Base-by-base conservation (phyloP, 768 basidiomycete genomes). In the Rhizopogon rudus region DNA sequence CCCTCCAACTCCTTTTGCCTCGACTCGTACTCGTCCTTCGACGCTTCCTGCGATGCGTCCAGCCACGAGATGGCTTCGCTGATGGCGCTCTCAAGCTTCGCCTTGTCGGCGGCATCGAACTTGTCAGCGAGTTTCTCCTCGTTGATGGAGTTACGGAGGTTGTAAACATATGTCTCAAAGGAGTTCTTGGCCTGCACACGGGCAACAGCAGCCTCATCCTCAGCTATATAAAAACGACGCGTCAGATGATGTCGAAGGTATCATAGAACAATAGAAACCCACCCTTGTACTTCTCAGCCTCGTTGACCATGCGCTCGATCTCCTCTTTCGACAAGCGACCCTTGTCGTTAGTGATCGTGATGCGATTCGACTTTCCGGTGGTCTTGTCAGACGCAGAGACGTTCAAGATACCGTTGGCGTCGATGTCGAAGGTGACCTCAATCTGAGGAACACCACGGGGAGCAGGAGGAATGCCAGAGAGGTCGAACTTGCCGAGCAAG, bases 391-490 rank as follows among this genome's bases (percentile, higher is more conserved):
- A 77, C 4, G 96, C 95, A 43, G 92, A 92, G 61, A 98, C 96
- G 74, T 96, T 97, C 68, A 96, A 72, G 68, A 96, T 93, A 78
- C 93, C 92, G 74, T 95, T 95, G 60, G 94, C 93, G 65, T 98
- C 95, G 59, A 98, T 93, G 67, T 98, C 95, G 74, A 98, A 98
- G 43, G 93, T 96, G 67, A 98, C 95, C 72, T 98, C 95, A 62
- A 98, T 81, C 66, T 97, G 96, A 67, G 96, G 96, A 63, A 96
- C 93, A 78, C 95, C 95, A 76, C 95, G 92, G 58, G 96, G 96
- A 25, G 95, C 93, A 40, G 96, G 94, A 20, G 91, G 95, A 59
- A 98, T 98, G 55, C 94, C 92, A 58, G 91, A 90, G 33, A 98
- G 87, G 75, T 98, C 94, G 73, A 98, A 98, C 76, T 98, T 97